phyloP scores from a whole-genome alignment of 2,329 filamentous ascomycete species.

The Monilinia vaccinii-corymbosi region DNA sequence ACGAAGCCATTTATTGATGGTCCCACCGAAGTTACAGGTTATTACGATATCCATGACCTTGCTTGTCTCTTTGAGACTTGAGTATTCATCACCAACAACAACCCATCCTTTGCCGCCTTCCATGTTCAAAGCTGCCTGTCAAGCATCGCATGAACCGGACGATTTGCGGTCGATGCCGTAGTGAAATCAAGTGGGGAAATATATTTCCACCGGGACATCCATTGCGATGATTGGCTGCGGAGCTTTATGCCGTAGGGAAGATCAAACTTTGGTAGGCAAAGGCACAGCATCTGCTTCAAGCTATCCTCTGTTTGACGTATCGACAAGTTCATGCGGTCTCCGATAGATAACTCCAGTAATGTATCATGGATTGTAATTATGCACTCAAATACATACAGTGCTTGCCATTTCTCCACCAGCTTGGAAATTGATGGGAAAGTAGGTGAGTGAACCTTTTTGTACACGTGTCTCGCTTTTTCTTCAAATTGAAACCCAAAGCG shows the following conservation, averaged over 20 bases:
- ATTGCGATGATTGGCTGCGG: slow-evolving; percentile 3
- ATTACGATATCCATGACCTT: neutral
- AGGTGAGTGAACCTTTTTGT: slow-evolving; percentile 7
- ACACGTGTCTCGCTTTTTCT: slow-evolving; percentile 5
- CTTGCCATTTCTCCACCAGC: neutral
- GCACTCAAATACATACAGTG: neutral
- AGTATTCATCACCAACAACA: neutral
- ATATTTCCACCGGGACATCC: neutral
- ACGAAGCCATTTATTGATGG: neutral
- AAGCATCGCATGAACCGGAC: slow-evolving; percentile 4
- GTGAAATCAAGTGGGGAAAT: neutral
- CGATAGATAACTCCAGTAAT: neutral
- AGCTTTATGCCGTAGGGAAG: slow-evolving; percentile 3
- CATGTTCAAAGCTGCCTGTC: neutral
- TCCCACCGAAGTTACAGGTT: neutral
- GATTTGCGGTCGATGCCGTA: neutral
- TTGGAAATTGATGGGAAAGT: neutral
- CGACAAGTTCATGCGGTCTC: slow-evolving; percentile 1
- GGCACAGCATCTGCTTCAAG: neutral
- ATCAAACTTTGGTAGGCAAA: slow-evolving; percentile 2
- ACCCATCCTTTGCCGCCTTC: neutral
- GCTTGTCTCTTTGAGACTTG: too few relatives aligned
- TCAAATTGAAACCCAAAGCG: neutral
- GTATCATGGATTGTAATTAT: slow-evolving; percentile 6
- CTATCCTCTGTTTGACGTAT: neutral